Conservation (phyloP, 768 basidiomycete species). For the Mycena capillaripes region DNA sequence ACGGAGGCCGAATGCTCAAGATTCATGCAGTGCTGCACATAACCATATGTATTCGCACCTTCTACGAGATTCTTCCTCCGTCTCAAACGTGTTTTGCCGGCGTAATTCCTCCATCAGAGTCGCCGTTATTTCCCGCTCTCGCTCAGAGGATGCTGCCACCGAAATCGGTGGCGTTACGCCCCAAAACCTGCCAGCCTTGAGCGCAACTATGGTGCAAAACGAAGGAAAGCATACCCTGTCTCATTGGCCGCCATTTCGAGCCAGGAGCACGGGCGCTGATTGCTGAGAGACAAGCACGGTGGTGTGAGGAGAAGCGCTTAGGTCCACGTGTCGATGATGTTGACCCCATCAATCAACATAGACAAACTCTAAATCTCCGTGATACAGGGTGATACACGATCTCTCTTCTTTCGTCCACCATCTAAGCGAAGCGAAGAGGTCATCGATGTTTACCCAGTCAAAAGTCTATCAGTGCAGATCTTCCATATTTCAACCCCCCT, state of each 20-base stretch:
- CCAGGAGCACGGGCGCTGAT: neutral
- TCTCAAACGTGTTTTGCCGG: slow-evolving; percentile 89
- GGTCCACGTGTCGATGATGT: neutral
- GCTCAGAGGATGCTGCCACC: slow-evolving; percentile 74
- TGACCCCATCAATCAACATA: neutral
- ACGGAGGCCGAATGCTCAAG: neutral
- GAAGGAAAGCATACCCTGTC: slow-evolving; percentile 4
- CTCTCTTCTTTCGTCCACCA: neutral
- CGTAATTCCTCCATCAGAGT: slow-evolving; percentile 93
- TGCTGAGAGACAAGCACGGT: neutral
- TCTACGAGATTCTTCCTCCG: slow-evolving; percentile 86
- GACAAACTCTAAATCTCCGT: no score
- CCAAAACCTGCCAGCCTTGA: slow-evolving; percentile 63
- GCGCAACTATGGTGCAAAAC: neutral
- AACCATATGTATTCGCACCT: slow-evolving; percentile 68
- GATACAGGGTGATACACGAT: slow-evolving; percentile 1
- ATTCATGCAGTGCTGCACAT: neutral
- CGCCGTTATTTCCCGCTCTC: slow-evolving; percentile 85
- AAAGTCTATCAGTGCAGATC: slow-evolving; percentile 5
- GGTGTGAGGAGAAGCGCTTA: neutral
- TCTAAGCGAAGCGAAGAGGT: slow-evolving; percentile 1
- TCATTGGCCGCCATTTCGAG: slow-evolving; percentile 20
- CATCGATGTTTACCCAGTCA: slow-evolving; percentile 3
- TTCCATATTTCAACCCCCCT: neutral
- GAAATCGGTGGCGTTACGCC: slow-evolving; percentile 93